These are phyloP conservation scores for Ceratobasidium theobromae DNA, from an alignment of 1,284 basidiomycete species.

Conservation along the genomic window DNA sequence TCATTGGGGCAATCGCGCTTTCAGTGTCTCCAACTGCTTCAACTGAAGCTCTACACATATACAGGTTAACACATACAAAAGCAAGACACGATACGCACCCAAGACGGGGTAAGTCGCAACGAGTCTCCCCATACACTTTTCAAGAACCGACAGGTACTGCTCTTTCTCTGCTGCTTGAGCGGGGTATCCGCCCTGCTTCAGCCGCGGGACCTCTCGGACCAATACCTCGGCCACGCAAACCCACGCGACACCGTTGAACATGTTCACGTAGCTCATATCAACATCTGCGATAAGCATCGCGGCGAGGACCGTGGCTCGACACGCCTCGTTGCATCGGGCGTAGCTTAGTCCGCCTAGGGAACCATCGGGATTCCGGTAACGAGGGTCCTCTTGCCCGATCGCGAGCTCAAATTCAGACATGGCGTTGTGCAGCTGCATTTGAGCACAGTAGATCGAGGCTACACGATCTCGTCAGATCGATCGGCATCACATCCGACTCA, in stretches of 20 bases:
- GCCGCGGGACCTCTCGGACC: neutral
- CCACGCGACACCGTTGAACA: neutral
- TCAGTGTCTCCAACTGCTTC: neutral
- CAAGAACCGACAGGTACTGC: neutral
- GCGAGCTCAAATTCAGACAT: neutral
- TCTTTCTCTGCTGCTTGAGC: neutral
- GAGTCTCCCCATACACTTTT: conserved; percentile 5
- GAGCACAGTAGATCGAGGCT: neutral
- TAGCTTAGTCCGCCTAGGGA: neutral
- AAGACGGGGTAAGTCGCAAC: conserved; percentile 6
- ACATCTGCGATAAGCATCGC: neutral
- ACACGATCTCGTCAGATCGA: neutral
- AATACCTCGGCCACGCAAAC: neutral
- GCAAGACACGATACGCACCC: neutral
- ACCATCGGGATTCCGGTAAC: neutral
- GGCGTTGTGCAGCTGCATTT: neutral
- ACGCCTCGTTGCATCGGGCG: neutral
- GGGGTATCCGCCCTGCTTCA: neutral
- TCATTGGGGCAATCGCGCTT: no score
- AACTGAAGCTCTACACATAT: neutral
- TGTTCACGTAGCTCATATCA: neutral
- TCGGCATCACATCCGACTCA: neutral
- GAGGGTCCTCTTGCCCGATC: neutral
- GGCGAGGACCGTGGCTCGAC: neutral
- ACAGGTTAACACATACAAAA: neutral